Evolutionary conservation across 1,284 basidiomycete species (phyloP).

Genomic region (Moniliella sp.): DNA sequence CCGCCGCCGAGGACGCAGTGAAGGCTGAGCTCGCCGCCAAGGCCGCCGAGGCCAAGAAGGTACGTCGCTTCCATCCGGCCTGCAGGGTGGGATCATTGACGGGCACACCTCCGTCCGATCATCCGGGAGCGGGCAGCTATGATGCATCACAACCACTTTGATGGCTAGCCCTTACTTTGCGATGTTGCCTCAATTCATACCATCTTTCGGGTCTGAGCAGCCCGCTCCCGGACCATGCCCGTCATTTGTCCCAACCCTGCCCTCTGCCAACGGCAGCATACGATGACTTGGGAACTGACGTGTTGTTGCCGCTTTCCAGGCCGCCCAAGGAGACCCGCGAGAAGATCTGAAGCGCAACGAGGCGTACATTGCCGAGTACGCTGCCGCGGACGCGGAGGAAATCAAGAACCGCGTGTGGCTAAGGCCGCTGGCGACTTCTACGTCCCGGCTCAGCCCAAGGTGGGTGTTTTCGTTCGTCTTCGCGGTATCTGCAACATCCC

Average conservation of each 20-base stretch:
- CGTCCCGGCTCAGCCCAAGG: slow-evolving; percentile 83
- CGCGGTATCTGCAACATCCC: slow-evolving; percentile 94
- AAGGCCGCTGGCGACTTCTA: slow-evolving; percentile 87
- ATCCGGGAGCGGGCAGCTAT: too few relatives aligned
- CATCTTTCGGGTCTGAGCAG: slow-evolving; percentile 35
- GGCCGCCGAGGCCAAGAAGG: slow-evolving; percentile 80
- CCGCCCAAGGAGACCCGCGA: slow-evolving; percentile 69
- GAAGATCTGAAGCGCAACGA: slow-evolving; percentile 99
- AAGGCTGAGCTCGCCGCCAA: slow-evolving; percentile 97
- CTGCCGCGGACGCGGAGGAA: slow-evolving; percentile 78
- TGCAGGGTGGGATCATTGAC: too few relatives aligned
- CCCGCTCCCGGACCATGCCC: too few relatives aligned
- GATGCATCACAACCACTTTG: slow-evolving; percentile 21
- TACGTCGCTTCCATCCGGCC: slow-evolving; percentile 62
- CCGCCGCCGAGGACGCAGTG: too few relatives aligned
- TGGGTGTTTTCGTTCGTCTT: slow-evolving; percentile 85
- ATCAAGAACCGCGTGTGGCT: slow-evolving; percentile 80
- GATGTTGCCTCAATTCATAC: slow-evolving; percentile 31
- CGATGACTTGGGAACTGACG: too few relatives aligned
- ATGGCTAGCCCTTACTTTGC: slow-evolving; percentile 27
- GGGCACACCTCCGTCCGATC: too few relatives aligned
- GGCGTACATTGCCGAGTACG: slow-evolving; percentile 91
- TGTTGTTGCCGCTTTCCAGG: too few relatives aligned
- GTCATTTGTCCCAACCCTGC: too few relatives aligned
- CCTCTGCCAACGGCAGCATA: too few relatives aligned